Evolutionary conservation across 148 eudicot genomes (phyloP), one percentile per base, ranked within the genome.

Genomic region (Polygonum aviculare): DNA sequence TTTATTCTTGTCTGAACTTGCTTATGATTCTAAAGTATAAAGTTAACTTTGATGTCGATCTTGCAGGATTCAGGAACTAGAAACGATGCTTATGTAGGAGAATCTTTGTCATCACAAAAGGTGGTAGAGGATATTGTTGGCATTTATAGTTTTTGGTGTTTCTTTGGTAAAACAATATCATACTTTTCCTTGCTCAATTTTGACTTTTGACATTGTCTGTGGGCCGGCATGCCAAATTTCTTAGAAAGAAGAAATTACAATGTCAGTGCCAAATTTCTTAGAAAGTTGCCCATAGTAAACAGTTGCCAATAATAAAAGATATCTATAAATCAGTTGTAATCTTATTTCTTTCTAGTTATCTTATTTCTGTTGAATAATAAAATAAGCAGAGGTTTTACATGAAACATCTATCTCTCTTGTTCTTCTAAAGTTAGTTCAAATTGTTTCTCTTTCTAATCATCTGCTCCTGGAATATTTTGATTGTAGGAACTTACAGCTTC

Each of bases 51-150:
- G 62, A 4, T 55, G 62, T 55, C 62, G n/a, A 55, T 55, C 62
- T 44, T 75, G 59, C 82, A 91, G 97, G 87, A 75, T 79, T 55
- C 79, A 54, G 79, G 82, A 78, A 75, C 82, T 40, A 47, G 69
- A 21, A 47, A 16, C 78, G 74, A 65, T 75, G 73, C 75, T 80
- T 73, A 74, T 69, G 72, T 62, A 75, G 83, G 79, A 45, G 75
- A 75, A 8, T 76, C 80, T 49, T 51, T 83, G 70, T 78, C 86
- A 26, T 73, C 88, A 22, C 83, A 80, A 55, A 77, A 75, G 76
- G 74, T 70, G 7, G 70, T 76, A 74, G 92, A 85, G 75, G 78
- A 79, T 77, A 70, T 72, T 45, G 40, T 2, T 67, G 21, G 35
- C 39, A 72, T 70, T 44, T 36, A 22, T 78, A 10, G 16, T 67